Percentiles rank a stretch among this genome's conserved stretches.
phyloP scores from a whole-genome alignment of 2,329 filamentous ascomycete genomes.

The Camillea tinctor region DNA sequence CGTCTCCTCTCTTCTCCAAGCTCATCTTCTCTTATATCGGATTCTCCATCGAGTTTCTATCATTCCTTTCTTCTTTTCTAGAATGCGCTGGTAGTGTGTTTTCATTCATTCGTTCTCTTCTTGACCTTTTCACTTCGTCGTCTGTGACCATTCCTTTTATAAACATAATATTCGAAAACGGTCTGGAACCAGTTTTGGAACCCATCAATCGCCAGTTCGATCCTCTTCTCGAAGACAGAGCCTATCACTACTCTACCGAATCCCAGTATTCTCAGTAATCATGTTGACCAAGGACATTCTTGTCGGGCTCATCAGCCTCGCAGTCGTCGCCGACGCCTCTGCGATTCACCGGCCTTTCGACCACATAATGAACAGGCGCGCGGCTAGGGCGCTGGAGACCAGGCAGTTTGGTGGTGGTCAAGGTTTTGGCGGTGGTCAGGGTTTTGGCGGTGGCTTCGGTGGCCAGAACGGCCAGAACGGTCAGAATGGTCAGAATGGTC shows the following conservation, averaged over 20 bases:
- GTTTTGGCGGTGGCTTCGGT: conserved; percentile 14
- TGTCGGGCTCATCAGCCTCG: conserved; percentile 48
- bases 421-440: conserved; percentile 15
- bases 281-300: conserved; percentile 55
- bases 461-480: background rate
- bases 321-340: conserved; percentile 45
- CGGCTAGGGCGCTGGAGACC: conserved; percentile 35
- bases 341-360: conserved; percentile 40
- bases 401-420: conserved; percentile 38
- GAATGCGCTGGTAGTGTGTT: conserved; percentile 50
- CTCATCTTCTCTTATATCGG: conserved; percentile 27
- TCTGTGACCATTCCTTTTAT: conserved; percentile 46
- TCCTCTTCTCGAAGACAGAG: conserved; percentile 22
- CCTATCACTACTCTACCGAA: conserved; percentile 17
- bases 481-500: too few species aligned
- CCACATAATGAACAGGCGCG: conserved; percentile 26
- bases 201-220: conserved; percentile 26
- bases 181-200: conserved; percentile 51
- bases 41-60: conserved; percentile 26
- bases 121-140: conserved; percentile 36
- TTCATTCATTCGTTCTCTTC: conserved; percentile 49
- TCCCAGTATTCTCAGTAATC: conserved; percentile 5
- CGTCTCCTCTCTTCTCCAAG: conserved; percentile 28
- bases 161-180: conserved; percentile 37
- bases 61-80: conserved; percentile 38